Evolutionary conservation across 139 green algal species (phyloP), one percentile per base, ranked within the genome.

Genomic region (Auxenochlorella protothecoides): DNA sequence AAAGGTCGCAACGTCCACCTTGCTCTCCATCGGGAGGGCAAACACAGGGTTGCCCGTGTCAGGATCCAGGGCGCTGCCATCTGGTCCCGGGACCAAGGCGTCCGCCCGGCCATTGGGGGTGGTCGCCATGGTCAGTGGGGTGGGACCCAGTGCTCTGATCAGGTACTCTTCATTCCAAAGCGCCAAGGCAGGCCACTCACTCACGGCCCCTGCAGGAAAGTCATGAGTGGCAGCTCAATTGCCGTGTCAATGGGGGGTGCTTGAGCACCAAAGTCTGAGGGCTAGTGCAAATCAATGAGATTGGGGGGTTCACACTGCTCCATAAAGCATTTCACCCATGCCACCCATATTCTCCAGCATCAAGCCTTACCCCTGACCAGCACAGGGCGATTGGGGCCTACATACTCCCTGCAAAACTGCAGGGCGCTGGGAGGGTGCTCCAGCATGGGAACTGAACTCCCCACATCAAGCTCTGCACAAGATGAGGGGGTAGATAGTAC

Each of bases 61-160:
- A 44, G 27, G 27, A 44, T 44, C 27, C 27, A 44, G 27, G 27
- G 27, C 27, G 27, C 27, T 44, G 27, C 27, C 27, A 44, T 44
- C 27, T 44, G 27, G 27, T 44, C 27, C 27, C 0, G 27, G 27
- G 27, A 44, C 27, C 27, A 73, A 13, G 3, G 68, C 71, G 15
- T 83, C 78, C n/a, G 78, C 78, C 3, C 69, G 70, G 44, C 78
- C 78, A 27, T 83, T 74, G 51, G 78, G 78, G 3, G 78, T 83
- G 11, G 79, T 65, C 2, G 78, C 78, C 5, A 79, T 65, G 2
- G 78, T 83, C 5, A 83, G 73, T 5, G 59, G 51, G 3, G 55
- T 70, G 69, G 72, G 59, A 4, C 73, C 73, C 7, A 61, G 64
- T 4, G 63, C 59, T 14, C 55, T 5, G 8, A 59, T 60, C 2